These are phyloP conservation scores for Bisporella sp. DNA, from an alignment of 2,329 filamentous ascomycete species.

Conservation along the genomic window DNA sequence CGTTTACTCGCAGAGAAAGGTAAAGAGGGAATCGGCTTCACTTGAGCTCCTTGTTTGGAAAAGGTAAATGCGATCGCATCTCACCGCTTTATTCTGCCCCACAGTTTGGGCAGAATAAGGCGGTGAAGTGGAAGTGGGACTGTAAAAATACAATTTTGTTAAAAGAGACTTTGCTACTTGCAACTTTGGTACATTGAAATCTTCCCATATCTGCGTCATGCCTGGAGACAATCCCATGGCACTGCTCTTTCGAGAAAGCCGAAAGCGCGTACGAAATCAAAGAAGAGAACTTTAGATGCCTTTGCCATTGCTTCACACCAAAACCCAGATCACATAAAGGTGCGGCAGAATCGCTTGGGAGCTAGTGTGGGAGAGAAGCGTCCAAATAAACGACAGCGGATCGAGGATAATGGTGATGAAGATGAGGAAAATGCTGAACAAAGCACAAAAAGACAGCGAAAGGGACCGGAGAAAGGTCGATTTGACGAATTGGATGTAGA, in stretches of 20 bases:
- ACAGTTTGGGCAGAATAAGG: not conserved
- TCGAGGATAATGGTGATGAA: slow-evolving; percentile 40
- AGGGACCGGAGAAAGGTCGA: slow-evolving; percentile 20
- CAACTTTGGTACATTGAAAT: not conserved
- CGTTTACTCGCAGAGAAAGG: too few species aligned
- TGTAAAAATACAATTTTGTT: slow-evolving; percentile 12
- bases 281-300: slow-evolving; percentile 43
- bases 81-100: too few species aligned
- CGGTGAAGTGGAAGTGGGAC: not conserved
- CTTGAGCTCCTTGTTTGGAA: too few species aligned
- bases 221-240: slow-evolving; percentile 30
- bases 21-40: too few species aligned
- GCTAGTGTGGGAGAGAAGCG: slow-evolving; percentile 38
- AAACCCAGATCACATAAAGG: slow-evolving; percentile 42
- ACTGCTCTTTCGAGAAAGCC: slow-evolving; percentile 21
- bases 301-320: slow-evolving; percentile 57
- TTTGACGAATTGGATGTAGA: slow-evolving; percentile 41
- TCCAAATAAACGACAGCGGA: slow-evolving; percentile 30
- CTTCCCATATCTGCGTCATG: slow-evolving; percentile 15
- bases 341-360: slow-evolving; percentile 51
- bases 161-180: slow-evolving; percentile 1
- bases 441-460: slow-evolving; percentile 28
- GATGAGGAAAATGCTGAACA: slow-evolving; percentile 30
- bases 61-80: too few species aligned
- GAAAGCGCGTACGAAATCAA: slow-evolving; percentile 38